phyloP scores from a whole-genome alignment of 768 basidiomycete genomes.

The Agrocybe chaxingu region DNA sequence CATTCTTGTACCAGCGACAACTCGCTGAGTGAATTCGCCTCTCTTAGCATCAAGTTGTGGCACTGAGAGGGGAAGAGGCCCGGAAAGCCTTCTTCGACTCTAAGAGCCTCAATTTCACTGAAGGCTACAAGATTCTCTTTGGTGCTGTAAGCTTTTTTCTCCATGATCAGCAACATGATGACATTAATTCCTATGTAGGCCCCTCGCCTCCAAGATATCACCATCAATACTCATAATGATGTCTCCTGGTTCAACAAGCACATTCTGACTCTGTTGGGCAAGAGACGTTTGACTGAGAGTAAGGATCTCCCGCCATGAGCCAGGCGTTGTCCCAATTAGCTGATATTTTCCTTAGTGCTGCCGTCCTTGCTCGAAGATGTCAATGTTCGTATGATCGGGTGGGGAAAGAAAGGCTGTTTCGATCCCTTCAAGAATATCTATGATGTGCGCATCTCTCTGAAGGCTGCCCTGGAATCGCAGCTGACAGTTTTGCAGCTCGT shows the following conservation, averaged over 20 bases:
- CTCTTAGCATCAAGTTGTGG: constrained; percentile 18
- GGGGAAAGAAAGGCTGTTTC: constrained; percentile 25
- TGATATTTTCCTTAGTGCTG: constrained; percentile 5
- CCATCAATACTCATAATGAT: neutral
- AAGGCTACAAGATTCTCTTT: constrained; percentile 31
- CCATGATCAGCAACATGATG: constrained; percentile 5
- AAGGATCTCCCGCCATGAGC: neutral
- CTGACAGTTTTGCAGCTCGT: constrained; percentile 20
- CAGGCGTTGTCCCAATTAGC: neutral
- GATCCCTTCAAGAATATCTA: constrained; percentile 31
- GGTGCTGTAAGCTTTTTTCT: constrained; percentile 19
- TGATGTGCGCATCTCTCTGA: constrained; percentile 18
- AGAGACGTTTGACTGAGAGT: constrained; percentile 22
- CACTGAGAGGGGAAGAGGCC: constrained; percentile 12
- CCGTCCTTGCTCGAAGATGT: constrained; percentile 23
- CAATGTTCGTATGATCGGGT: constrained; percentile 16
- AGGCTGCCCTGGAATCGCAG: neutral
- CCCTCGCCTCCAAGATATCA: neutral
- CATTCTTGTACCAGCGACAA: neutral
- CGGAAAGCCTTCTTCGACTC: constrained; percentile 28
- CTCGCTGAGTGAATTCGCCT: no score
- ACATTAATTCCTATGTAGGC: constrained; percentile 15
- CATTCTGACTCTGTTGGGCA: constrained; percentile 16
- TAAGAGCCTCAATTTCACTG: constrained; percentile 21
- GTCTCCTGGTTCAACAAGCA: constrained; percentile 4